Evolutionary conservation across 768 basidiomycete species (phyloP).

Genomic region (Jaapia argillacea): DNA sequence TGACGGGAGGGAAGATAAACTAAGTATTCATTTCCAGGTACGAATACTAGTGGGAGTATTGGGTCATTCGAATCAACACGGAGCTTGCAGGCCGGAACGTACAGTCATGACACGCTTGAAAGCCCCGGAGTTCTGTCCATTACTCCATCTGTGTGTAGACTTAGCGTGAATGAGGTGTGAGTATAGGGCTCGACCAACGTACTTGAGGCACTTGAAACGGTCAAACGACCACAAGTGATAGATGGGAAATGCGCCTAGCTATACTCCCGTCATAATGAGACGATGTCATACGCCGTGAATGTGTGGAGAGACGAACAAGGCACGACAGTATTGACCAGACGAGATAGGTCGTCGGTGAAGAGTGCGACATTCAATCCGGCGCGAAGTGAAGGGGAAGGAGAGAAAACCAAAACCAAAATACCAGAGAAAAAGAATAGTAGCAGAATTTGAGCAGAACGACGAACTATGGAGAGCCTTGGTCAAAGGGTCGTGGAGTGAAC

Average conservation of each 20-base stretch:
- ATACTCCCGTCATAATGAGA: too few species aligned
- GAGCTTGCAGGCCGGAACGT: conserved; percentile 12
- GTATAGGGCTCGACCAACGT: conserved; percentile 9
- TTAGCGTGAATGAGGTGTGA: not conserved
- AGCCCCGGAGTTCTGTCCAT: conserved; percentile 54
- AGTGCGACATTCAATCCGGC: conserved; percentile 66
- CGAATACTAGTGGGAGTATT: conserved; percentile 42
- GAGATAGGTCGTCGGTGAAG: conserved; percentile 48
- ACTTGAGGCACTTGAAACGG: conserved; percentile 65
- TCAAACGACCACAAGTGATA: conserved; percentile 79
- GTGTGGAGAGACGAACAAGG: conserved; percentile 30
- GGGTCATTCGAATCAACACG: not conserved
- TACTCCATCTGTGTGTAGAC: conserved; percentile 48
- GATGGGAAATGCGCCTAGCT: conserved; percentile 56
- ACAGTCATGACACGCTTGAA: conserved; percentile 87
- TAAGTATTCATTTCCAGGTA: conserved; percentile 67
- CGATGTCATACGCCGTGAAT: too few species aligned
- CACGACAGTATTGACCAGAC: conserved; percentile 50
- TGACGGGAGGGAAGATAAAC: conserved; percentile 23
- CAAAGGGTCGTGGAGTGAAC: too few species aligned
- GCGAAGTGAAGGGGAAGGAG: too few species aligned
- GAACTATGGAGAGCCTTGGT: too few species aligned
- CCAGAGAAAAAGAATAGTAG: too few species aligned
- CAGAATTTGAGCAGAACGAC: too few species aligned
- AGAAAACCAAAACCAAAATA: too few species aligned